Conservation (phyloP, 768 basidiomycete species). For the Bullera alba region DNA sequence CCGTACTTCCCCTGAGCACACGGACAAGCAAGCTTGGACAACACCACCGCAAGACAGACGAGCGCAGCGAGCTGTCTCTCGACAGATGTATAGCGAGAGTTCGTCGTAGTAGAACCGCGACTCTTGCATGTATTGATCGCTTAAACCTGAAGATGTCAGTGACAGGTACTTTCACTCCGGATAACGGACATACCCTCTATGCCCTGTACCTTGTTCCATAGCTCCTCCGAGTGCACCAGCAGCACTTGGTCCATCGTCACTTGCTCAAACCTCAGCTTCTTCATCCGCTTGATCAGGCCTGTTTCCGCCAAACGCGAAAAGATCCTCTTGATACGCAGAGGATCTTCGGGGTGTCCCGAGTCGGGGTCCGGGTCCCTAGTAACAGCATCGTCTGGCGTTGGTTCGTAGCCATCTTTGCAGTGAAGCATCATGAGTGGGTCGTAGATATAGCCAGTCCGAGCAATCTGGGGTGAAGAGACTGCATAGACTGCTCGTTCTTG, state of each 20-base stretch:
- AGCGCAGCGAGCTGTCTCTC: constrained; percentile 74
- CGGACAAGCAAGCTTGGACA: constrained; percentile 78
- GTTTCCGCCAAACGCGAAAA: constrained; percentile 59
- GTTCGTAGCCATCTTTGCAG: constrained; percentile 49
- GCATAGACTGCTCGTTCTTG: too few species aligned
- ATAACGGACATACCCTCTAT: constrained; percentile 61
- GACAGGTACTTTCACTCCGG: neutral
- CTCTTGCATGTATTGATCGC: constrained; percentile 64
- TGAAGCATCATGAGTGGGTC: constrained; percentile 81
- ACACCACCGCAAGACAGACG: constrained; percentile 89
- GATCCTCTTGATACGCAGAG: constrained; percentile 69
- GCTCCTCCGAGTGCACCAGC: constrained; percentile 82
- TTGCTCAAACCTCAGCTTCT: constrained; percentile 64
- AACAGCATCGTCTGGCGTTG: constrained; percentile 45
- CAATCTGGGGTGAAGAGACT: constrained; percentile 12
- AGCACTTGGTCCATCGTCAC: constrained; percentile 71
- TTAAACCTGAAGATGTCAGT: constrained; percentile 54
- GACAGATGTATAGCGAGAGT: constrained; percentile 84
- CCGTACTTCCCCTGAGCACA: constrained; percentile 69
- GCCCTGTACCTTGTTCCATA: constrained; percentile 82
- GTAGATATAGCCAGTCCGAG: constrained; percentile 73
- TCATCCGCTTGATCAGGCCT: constrained; percentile 64
- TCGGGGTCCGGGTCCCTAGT: constrained; percentile 23
- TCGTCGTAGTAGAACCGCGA: constrained; percentile 80
- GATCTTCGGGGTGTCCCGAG: constrained; percentile 62